Percentiles rank a stretch among this genome's conserved stretches.
These are phyloP conservation scores for Tricholomella constricta DNA, from an alignment of 768 basidiomycete species.

Conservation along the genomic window DNA sequence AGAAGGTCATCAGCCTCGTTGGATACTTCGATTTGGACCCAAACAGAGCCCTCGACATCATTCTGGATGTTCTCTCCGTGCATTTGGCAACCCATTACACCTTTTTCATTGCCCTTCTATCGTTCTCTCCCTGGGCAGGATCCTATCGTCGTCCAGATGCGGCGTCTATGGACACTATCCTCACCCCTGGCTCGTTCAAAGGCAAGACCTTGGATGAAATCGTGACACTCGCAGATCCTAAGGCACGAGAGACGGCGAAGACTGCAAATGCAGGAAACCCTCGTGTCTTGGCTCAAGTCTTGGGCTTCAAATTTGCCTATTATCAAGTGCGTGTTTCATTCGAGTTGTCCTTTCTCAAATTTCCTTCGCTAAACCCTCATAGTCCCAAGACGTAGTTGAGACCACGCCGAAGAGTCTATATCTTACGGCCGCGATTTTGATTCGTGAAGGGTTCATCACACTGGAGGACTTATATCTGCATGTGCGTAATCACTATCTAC, in stretches of 20 bases:
- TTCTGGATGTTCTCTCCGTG: conserved; percentile 87
- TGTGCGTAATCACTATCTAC: conserved; percentile 54
- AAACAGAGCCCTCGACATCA: conserved; percentile 88
- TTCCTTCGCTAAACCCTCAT: conserved; percentile 8
- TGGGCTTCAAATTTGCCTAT: conserved; percentile 96
- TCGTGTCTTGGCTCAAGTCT: conserved; percentile 81
- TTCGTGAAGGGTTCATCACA: conserved; percentile 86
- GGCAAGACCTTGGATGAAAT: conserved; percentile 72
- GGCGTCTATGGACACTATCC: conserved; percentile 39
- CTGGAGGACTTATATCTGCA: conserved; percentile 93
- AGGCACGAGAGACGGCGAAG: conserved; percentile 19
- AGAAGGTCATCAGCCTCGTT: conserved; percentile 83
- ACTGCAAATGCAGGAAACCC: conserved; percentile 38
- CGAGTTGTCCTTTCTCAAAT: not conserved
- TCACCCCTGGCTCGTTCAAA: conserved; percentile 43
- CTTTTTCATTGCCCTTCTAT: conserved; percentile 87
- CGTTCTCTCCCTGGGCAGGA: conserved; percentile 85
- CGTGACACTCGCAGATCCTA: conserved; percentile 53
- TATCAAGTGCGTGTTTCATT: conserved; percentile 75
- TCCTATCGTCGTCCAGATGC: conserved; percentile 39
- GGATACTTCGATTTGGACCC: conserved; percentile 98
- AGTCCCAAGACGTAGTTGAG: conserved; percentile 64
- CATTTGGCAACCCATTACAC: conserved; percentile 81
- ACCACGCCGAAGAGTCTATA: conserved; percentile 71
- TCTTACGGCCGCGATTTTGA: conserved; percentile 81